Evolutionary conservation across 176 grass and related monocot species (phyloP), one percentile per base, ranked within the genome.

Genomic region (Bromus sterilis): DNA sequence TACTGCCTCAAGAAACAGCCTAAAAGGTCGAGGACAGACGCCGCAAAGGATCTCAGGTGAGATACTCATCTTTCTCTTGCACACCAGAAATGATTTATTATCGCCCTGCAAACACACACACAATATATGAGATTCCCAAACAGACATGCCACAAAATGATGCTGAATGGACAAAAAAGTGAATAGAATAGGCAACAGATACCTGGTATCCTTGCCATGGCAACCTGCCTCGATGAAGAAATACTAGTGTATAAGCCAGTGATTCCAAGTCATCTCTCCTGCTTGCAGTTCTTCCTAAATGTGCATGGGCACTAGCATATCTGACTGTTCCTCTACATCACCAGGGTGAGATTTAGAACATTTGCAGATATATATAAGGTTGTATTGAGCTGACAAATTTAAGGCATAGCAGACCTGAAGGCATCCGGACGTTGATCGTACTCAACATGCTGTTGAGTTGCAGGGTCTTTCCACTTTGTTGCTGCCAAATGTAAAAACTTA

Each of bases 181-280:
- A 53, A 53, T 53, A 73, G 29, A 77, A 56, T 85, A 69, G 29
- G 69, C 39, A 66, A 66, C 57, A 80, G 62, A 56, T 63, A 93
- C 93, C 90, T 97, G 93, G 68, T 97, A 97, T 83, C 93, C 93
- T 66, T 97, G 93, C 93, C 93, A 97, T 72, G 93, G 93, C 59
- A 97, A 86, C 61, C 93, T 90, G 61, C 93, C 90, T 74, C 91
- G 85, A 70, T 96, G 93, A 61, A 96, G 93, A 84, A 96, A 96
- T 84, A 96, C 85, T 63, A 96, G 86, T 56, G 93, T 96, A 81
- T 96, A 96, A 61, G 88, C 93, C 35, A 96, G 83, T 31, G 93
- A 96, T 81, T 96, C 93, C 72, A 96, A 80, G 86, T 96, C 93
- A 76, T 96, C 93, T 80, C 93, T 93, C 70, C 93, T 88, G 41